These are phyloP conservation scores for Penicillium crystallinum DNA, from an alignment of 495 filamentous ascomycete genomes.

Conservation along the genomic window DNA sequence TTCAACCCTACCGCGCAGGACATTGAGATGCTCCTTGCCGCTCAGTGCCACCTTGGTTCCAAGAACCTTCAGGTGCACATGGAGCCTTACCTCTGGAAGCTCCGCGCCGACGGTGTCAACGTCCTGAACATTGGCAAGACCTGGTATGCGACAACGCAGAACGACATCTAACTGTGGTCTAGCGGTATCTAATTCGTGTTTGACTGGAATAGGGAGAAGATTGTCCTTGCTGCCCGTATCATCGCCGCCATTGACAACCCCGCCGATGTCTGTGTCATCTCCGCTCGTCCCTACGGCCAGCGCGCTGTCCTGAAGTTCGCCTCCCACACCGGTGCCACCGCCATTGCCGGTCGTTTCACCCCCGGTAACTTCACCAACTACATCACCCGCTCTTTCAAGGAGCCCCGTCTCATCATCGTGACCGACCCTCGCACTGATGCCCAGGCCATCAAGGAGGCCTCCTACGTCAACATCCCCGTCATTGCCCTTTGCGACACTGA, in stretches of 20 bases:
- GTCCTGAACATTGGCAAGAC: conserved; percentile 99
- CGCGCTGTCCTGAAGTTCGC: conserved; percentile 99
- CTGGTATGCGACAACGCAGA: conserved; percentile 60
- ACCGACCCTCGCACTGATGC: conserved; percentile 99
- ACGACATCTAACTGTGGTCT: neutral
- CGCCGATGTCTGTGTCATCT: conserved; percentile 97
- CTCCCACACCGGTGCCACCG: conserved; percentile 90
- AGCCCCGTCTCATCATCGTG: conserved; percentile 98
- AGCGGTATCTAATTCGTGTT: conserved; percentile 23
- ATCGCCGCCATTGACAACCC: conserved; percentile 99
- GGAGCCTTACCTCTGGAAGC: conserved; percentile 99
- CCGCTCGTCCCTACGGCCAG: conserved; percentile 97
- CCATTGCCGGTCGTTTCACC: conserved; percentile 99
- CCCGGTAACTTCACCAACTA: conserved; percentile 99
- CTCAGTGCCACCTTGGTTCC: conserved; percentile 93
- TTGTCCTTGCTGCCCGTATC: conserved; percentile 95
- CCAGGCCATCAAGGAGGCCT: conserved; percentile 99
- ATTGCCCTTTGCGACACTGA: conserved; percentile 98
- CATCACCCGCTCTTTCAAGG: conserved; percentile 99
- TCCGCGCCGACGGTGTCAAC: conserved; percentile 94
- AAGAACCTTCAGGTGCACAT: conserved; percentile 99
- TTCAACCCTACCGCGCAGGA: conserved; percentile 85
- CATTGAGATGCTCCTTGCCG: conserved; percentile 98
- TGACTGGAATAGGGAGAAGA: conserved; percentile 80
- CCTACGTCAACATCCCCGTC: conserved; percentile 99